Percentiles rank a stretch among this genome's conserved stretches.
Evolutionary conservation across 331 rosid species (phyloP).

Genomic region (Saraca asoca): DNA sequence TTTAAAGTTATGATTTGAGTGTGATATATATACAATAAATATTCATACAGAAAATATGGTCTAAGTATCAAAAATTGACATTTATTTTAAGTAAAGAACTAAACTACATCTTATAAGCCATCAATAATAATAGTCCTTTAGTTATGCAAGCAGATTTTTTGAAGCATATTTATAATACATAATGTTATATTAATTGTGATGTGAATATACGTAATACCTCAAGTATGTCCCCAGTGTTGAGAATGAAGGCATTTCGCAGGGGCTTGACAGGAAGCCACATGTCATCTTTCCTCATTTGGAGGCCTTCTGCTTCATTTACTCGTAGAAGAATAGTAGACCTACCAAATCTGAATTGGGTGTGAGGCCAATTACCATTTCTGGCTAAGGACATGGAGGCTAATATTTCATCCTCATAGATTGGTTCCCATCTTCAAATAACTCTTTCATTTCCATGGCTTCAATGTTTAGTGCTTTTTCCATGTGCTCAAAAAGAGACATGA

Average conservation of each 20-base stretch:
- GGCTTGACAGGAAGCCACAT: conserved; percentile 35
- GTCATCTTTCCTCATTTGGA: conserved; percentile 35
- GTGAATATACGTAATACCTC: conserved; percentile 24
- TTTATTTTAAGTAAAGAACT: too few relatives aligned
- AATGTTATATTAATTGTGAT: too few relatives aligned
- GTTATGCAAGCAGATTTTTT: too few relatives aligned
- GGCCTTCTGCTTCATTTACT: conserved; percentile 36
- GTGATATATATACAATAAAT: too few relatives aligned
- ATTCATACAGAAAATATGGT: too few relatives aligned
- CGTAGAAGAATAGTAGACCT: conserved; percentile 45
- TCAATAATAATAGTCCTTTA: too few relatives aligned
- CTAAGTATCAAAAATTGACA: too few relatives aligned
- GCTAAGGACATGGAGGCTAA: conserved; percentile 42
- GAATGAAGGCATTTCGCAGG: conserved; percentile 36
- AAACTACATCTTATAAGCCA: too few relatives aligned
- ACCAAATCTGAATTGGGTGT: conserved; percentile 38
- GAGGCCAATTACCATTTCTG: conserved; percentile 40
- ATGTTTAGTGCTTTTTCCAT: conserved; percentile 45
- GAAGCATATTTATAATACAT: too few relatives aligned
- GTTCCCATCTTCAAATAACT: conserved; percentile 14
- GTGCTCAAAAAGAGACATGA: conserved; percentile 27
- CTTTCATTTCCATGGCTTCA: conserved; percentile 38
- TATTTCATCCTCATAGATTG: conserved; percentile 38
- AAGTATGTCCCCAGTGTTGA: conserved; percentile 42
- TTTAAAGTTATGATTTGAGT: too few relatives aligned